Evolutionary conservation across 306 rosid species (phyloP).

Genomic region (Psophocarpus tetragonolobus): DNA sequence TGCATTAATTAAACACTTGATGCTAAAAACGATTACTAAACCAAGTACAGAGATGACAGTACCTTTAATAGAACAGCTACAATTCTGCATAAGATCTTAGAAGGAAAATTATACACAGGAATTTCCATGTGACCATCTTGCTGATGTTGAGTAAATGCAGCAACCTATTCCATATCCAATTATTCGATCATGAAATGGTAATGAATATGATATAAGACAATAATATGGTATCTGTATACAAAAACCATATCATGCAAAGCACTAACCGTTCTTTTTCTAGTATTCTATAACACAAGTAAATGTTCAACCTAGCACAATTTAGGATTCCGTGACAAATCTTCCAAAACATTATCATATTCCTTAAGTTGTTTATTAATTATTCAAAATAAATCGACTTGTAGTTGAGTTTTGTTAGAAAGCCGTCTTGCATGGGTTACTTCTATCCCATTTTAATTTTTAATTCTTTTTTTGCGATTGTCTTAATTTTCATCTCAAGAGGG

Average conservation of each 20-base stretch:
- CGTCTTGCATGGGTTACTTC: no score
- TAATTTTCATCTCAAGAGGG: no score
- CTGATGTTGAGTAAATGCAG: slow-evolving; percentile 37
- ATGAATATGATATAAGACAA: not conserved
- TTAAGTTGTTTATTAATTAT: not conserved
- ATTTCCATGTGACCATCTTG: slow-evolving; percentile 45
- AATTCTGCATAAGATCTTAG: slow-evolving; percentile 68
- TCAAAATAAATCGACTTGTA: not conserved
- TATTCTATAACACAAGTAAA: not conserved
- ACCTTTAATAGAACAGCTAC: slow-evolving; percentile 57
- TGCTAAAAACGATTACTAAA: not conserved
- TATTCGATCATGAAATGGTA: not conserved
- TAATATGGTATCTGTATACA: not conserved
- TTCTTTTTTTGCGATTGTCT: no score
- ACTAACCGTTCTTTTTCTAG: not conserved
- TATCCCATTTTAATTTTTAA: no score
- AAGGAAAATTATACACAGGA: slow-evolving; percentile 55
- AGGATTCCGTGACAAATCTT: not conserved
- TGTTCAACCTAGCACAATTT: not conserved
- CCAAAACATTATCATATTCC: not conserved
- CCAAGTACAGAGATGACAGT: not conserved
- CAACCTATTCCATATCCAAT: slow-evolving; percentile 49
- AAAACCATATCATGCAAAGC: slow-evolving; percentile 32
- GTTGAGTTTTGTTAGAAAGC: not conserved
- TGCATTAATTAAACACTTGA: not conserved